Conservation (phyloP, 2,329 filamentous ascomycete species). For the Hypoxylon sp. region DNA sequence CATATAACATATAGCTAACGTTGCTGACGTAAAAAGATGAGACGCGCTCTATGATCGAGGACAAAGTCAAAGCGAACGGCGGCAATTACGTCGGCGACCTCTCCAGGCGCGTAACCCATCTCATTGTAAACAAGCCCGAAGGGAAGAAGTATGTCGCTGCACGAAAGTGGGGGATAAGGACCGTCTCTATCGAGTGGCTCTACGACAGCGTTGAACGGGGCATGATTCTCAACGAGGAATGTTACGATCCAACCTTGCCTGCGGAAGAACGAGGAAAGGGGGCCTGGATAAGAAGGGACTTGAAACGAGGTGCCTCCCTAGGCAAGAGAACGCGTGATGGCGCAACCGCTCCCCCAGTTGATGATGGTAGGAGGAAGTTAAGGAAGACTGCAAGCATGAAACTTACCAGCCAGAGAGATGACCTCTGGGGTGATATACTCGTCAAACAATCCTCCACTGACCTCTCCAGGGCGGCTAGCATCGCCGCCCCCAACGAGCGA, state of each 20-base stretch:
- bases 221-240: constrained; percentile 90
- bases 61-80: constrained; percentile 77
- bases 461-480: constrained; percentile 42
- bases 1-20: not conserved
- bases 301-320: constrained; percentile 62
- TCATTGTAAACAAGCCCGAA: constrained; percentile 83
- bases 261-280: constrained; percentile 79
- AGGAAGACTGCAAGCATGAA: constrained; percentile 90
- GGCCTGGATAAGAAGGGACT: constrained; percentile 76
- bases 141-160: constrained; percentile 94
- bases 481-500: constrained; percentile 13
- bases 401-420: constrained; percentile 82
- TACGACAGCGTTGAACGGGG: constrained; percentile 85
- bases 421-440: constrained; percentile 92
- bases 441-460: constrained; percentile 60
- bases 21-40: constrained; percentile 61
- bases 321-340: constrained; percentile 73
- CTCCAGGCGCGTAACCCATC: constrained; percentile 87
- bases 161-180: constrained; percentile 83
- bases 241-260: constrained; percentile 83
- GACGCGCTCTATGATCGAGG: constrained; percentile 79
- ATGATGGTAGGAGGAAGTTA: constrained; percentile 82
- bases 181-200: constrained; percentile 89
- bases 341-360: constrained; percentile 58
- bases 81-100: constrained; percentile 91